phyloP scores from a whole-genome alignment of 345 rosid genomes.

The Citrus medica region DNA sequence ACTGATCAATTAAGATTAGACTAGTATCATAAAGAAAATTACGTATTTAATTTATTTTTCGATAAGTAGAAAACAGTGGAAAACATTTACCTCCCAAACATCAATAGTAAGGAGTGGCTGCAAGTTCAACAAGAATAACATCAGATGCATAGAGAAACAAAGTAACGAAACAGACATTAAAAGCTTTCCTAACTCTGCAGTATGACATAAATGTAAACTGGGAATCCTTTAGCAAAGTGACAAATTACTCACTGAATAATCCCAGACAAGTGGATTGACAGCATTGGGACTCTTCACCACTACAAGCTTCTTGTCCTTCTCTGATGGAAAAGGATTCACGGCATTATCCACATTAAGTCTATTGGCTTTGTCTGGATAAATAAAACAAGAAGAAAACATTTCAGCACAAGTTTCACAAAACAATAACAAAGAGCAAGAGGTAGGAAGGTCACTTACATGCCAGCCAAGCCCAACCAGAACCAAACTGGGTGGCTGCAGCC shows the following conservation, averaged over 20 bases:
- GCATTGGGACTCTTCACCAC: constrained; percentile 88
- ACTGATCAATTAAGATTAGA: not conserved
- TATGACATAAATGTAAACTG: not conserved
- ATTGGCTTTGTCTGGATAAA: constrained; percentile 67
- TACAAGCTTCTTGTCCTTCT: constrained; percentile 76
- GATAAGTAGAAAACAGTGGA: not conserved
- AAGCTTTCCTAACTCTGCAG: not conserved
- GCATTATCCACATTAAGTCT: constrained; percentile 68
- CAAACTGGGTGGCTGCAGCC: constrained; percentile 83
- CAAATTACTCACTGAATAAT: constrained; percentile 57
- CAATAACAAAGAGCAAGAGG: constrained; percentile 4
- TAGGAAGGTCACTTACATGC: constrained; percentile 49
- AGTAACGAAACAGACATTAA: not conserved
- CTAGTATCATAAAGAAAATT: not conserved
- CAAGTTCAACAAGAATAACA: constrained; percentile 22
- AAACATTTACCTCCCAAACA: constrained; percentile 82
- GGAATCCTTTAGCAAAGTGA: not conserved
- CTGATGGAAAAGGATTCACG: constrained; percentile 59
- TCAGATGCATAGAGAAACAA: constrained; percentile 18
- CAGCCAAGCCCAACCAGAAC: constrained; percentile 99
- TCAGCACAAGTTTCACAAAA: not conserved
- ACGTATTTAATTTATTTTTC: not conserved
- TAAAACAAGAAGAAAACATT: constrained; percentile 1
- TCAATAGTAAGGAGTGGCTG: constrained; percentile 95
- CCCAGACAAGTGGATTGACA: constrained; percentile 94